Evolutionary conservation across 208 protist genomes (phyloP).

Genomic region (Wallacemonas collosoma): DNA sequence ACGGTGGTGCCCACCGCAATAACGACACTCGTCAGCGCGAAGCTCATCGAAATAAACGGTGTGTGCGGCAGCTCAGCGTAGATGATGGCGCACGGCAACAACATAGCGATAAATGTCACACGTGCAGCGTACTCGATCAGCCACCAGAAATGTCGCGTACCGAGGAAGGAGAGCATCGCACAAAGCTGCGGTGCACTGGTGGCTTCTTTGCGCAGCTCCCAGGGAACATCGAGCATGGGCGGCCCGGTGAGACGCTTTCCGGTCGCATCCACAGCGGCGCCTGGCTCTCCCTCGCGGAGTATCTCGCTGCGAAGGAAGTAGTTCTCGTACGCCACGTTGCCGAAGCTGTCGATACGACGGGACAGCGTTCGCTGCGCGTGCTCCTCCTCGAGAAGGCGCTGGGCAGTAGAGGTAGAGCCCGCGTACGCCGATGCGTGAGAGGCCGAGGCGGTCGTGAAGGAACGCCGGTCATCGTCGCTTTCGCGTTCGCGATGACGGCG

Average conservation of each 20-base stretch:
- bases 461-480: not conserved
- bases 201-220: constrained; percentile 50
- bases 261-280: not conserved
- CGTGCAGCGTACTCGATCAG: constrained; percentile 64
- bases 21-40: constrained; percentile 53
- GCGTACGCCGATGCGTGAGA: not conserved
- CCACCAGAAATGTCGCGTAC: constrained; percentile 69
- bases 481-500: not conserved
- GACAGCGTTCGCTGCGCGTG: not conserved
- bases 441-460: not conserved
- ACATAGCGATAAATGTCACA: constrained; percentile 66
- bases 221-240: constrained; percentile 47
- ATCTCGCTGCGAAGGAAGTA: constrained; percentile 3
- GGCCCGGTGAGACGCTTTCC: constrained; percentile 15
- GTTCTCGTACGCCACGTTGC: constrained; percentile 26
- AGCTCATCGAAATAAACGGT: constrained; percentile 54
- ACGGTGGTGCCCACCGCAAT: constrained; percentile 54
- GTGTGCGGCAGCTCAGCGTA: constrained; percentile 29
- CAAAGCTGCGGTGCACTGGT: constrained; percentile 27
- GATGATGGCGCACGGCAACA: constrained; percentile 61
- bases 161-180: constrained; percentile 51
- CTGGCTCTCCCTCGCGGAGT: constrained; percentile 3
- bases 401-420: not conserved
- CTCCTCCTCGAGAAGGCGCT: constrained; percentile 3
- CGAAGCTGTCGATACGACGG: constrained; percentile 31